Conservation (phyloP, 805 yeast species). For the Lipomyces lipofer region DNA sequence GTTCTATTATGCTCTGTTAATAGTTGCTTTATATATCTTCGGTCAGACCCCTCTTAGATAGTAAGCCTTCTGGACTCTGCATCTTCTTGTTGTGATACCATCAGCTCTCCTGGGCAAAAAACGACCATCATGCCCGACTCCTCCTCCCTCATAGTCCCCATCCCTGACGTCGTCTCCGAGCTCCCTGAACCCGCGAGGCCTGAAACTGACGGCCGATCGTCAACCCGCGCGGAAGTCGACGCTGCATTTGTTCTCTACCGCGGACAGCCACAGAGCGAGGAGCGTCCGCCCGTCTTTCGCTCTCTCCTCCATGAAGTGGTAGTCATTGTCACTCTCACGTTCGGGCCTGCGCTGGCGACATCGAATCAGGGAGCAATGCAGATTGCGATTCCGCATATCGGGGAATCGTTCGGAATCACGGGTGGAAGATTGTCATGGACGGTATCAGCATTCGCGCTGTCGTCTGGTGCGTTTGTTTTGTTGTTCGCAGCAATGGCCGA, state of each 20-base stretch:
- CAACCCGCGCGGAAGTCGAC: no score
- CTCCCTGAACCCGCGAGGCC: no score
- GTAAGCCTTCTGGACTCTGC: no score
- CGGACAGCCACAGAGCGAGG: constrained; percentile 3
- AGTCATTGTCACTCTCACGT: constrained; percentile 33
- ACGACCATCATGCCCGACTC: no score
- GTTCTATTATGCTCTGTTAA: no score
- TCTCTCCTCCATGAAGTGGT: constrained; percentile 39
- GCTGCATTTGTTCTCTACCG: neutral
- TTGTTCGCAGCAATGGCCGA: constrained; percentile 49
- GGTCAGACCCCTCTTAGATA: no score
- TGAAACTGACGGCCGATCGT: no score
- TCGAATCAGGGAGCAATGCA: constrained; percentile 43
- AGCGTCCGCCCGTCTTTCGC: constrained; percentile 43
- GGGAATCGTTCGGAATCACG: constrained; percentile 40
- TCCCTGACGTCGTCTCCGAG: no score
- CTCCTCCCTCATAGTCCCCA: no score
- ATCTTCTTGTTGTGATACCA: no score
- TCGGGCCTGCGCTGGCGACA: constrained; percentile 47
- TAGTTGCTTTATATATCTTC: no score
- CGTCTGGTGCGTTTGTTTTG: constrained; percentile 47
- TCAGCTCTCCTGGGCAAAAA: no score
- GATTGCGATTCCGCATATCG: constrained; percentile 41
- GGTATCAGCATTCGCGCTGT: constrained; percentile 44
- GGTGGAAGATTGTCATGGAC: constrained; percentile 50